phyloP scores from a whole-genome alignment of 192 early-diverging fungal species.

The Coemansia sp. region DNA sequence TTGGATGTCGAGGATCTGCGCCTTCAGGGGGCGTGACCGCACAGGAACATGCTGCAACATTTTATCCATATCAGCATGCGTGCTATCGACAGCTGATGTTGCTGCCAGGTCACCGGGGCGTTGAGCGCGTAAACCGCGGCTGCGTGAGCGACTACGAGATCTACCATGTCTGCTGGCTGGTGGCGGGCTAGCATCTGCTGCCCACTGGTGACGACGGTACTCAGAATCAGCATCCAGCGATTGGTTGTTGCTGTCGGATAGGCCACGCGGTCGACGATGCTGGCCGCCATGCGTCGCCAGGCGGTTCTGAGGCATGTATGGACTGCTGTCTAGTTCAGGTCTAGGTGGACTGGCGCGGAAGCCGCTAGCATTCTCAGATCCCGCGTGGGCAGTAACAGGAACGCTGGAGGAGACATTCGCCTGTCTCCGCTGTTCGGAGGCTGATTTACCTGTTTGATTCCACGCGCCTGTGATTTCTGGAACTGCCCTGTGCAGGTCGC shows the following conservation, averaged over 20 bases:
- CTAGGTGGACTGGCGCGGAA: not conserved
- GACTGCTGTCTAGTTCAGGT: not conserved
- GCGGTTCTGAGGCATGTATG: not conserved
- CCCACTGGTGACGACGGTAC: constrained; percentile 6
- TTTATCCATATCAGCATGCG: not conserved
- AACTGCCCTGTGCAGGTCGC: not conserved
- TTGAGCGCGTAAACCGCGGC: constrained; percentile 5
- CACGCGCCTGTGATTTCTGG: not conserved
- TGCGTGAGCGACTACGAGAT: constrained; percentile 22
- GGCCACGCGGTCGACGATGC: constrained; percentile 3
- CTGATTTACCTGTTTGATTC: not conserved
- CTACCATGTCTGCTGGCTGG: not conserved
- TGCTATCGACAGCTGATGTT: not conserved
- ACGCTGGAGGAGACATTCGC: not conserved
- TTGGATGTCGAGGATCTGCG: constrained; percentile 14
- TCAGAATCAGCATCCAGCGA: constrained; percentile 20
- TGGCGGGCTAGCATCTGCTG: constrained; percentile 5
- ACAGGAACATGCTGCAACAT: constrained; percentile 13
- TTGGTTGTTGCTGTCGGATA: constrained; percentile 1
- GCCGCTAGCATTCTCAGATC: not conserved
- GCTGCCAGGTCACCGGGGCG: not conserved
- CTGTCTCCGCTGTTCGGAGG: not conserved
- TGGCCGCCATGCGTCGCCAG: not conserved
- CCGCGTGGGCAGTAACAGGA: not conserved
- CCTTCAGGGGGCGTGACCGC: constrained; percentile 34